Evolutionary conservation across 495 filamentous ascomycete genomes (phyloP).

Genomic region (Penicillium fimorum): DNA sequence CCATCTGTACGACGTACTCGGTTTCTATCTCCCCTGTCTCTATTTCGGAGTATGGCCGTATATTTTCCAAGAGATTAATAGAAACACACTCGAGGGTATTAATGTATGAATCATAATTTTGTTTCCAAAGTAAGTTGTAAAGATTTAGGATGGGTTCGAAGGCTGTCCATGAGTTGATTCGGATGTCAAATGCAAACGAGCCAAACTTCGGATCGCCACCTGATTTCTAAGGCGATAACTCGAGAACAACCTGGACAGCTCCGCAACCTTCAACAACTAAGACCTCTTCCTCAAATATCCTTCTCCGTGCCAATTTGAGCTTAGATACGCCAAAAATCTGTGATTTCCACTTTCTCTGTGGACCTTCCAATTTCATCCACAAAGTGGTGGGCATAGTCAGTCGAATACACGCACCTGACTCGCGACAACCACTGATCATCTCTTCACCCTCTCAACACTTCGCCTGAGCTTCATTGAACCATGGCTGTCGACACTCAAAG

Average conservation of each 20-base stretch:
- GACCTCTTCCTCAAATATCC: neutral
- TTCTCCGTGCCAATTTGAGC: neutral
- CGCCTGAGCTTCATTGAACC: neutral
- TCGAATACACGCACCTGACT: neutral
- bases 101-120: neutral
- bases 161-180: neutral
- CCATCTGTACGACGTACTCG: neutral
- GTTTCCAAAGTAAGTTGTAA: neutral
- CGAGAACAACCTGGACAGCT: conserved; percentile 7
- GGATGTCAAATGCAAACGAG: conserved; percentile 8
- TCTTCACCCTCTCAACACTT: neutral
- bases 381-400: neutral
- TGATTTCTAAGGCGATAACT: conserved; percentile 17
- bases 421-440: neutral
- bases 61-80: neutral
- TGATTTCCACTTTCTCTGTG: neutral
- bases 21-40: neutral
- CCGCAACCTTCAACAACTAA: neutral
- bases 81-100: neutral
- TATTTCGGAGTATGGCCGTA: neutral
- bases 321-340: neutral
- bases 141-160: neutral
- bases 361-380: neutral
- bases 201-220: conserved; percentile 8
- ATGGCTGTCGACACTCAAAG: conserved; percentile 43